Evolutionary conservation across 1,284 basidiomycete genomes (phyloP), one percentile per base, ranked within the genome.

Genomic region (Rhodotorula sp.): DNA sequence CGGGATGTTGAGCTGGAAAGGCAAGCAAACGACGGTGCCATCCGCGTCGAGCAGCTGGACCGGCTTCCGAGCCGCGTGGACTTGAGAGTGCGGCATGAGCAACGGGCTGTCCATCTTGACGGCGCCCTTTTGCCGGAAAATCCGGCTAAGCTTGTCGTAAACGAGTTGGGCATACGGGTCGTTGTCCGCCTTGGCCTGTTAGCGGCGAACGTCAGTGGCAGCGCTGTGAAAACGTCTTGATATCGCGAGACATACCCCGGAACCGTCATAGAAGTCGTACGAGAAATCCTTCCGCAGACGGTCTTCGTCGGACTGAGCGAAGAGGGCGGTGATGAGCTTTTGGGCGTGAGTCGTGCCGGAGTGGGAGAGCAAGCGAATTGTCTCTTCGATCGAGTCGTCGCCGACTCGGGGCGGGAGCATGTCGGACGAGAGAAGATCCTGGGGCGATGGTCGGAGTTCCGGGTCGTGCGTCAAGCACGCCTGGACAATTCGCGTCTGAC

Each of bases 381-480:
- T 77, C 57, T 78, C 77, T 38, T 72, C 63, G 38, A 79, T 77
- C 31, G 75, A 75, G 48, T 79, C 78, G 65, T 79, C 78, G 14
- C 77, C 76, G 5, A 78, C 77, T 3, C 75, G 69, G 0, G 78
- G 70, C 14, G 78, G 78, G 2, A 79, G 67, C 21, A 78, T 62
- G 21, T 77, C 76, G 16, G 77, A 78, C 7, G 72, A 60, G 34
- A 78, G 74, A 2, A 79, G 66, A 23, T 79, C 78, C 43, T 73
- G 72, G 8, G 78, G 77, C 10, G 76, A 74, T 0, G 76, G 74
- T 26, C 78, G 74, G 14, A 73, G 67, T 34, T 72, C 75, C 2
- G 78, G 78, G 57, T 78, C 73, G 50, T 78, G 77, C 10, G 66
- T 68, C 3, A 79, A 55, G 48, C 78, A 77, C n/a, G 70, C 72